phyloP scores from a whole-genome alignment of 2,329 filamentous ascomycete genomes.

The Fusarium circinatum region DNA sequence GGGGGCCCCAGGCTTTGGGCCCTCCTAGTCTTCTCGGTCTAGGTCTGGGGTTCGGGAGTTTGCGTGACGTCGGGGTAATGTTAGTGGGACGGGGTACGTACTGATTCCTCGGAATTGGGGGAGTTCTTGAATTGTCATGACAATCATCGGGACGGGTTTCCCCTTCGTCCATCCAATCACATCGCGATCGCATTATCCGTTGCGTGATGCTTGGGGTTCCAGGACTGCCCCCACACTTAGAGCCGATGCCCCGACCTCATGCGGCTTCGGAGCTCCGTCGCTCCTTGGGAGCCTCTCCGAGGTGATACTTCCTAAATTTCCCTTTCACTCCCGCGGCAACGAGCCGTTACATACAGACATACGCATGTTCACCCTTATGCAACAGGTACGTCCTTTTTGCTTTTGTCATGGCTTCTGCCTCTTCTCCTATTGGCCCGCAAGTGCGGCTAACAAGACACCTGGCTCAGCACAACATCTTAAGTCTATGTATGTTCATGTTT shows the following conservation, averaged over 20 bases:
- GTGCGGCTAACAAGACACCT: neutral
- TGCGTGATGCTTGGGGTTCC: conserved; percentile 8
- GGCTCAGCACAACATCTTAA: conserved; percentile 11
- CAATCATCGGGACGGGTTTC: conserved; percentile 19
- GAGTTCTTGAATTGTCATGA: conserved; percentile 7
- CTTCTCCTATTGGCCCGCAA: conserved; percentile 17
- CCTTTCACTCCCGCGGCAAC: conserved; percentile 25
- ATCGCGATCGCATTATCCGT: conserved; percentile 22
- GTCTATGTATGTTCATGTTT: neutral
- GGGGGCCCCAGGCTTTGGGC: conserved; percentile 5
- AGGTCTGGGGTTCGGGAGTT: conserved; percentile 37
- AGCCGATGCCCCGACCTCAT: conserved; percentile 42
- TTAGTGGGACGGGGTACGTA: conserved; percentile 20
- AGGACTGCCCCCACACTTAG: conserved; percentile 38
- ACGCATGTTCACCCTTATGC: too few relatives aligned
- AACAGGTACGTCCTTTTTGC: neutral
- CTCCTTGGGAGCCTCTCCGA: conserved; percentile 31
- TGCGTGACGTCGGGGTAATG: conserved; percentile 37
- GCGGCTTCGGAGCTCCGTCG: conserved; percentile 42
- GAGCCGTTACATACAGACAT: neutral
- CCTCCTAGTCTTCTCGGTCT: conserved; percentile 16
- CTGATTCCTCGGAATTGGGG: conserved; percentile 25
- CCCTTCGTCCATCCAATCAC: conserved; percentile 29
- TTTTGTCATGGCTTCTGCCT: conserved; percentile 8
- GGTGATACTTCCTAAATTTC: conserved; percentile 21